Evolutionary conservation across 2,329 filamentous ascomycete genomes (phyloP), one percentile per base, ranked within the genome.

Genomic region (Penicillium sp.): DNA sequence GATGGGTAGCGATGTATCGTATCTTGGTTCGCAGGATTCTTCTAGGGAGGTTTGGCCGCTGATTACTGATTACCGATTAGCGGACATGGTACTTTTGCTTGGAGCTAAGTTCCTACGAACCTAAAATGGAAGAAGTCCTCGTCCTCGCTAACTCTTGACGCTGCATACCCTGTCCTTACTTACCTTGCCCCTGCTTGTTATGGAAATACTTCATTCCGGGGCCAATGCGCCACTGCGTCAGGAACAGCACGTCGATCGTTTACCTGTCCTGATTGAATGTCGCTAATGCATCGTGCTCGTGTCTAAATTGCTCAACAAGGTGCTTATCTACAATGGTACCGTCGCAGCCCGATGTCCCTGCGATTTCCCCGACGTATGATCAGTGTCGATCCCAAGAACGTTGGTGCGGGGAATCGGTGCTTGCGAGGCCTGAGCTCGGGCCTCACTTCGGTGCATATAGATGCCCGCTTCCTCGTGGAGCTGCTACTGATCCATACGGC

Each of bases 391-490:
- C 49, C n/a, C 40, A 31, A 40, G 36, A 9, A 36, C 51, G 33
- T 48, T 44, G 54, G 50, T 60, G 56, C 56, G 54, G 56, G 55
- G 58, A 50, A 60, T 49, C 16, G 5, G 31, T 35, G 5, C 31
- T n/a, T 16, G 6, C 46, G 30, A 39, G 36, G 22, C 18, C 22
- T 39, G 36, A 39, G 18, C 39, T 31, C 30, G 36, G 22, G n/a
- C 14, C 18, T 49, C 13, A 35, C 14, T 27, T 9, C 6, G 14
- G 14, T 35, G 31, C 31, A 35, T 35, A 35, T 35, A 35, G 31
- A 35, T 35, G 8, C n/a, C 31, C n/a, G 14, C 31, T 18, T 35
- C 14, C n/a, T 7, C 25, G 5, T 9, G 31, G 14, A 35, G 14
- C 7, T 8, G 20, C 20, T 22, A 36, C 9, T 36, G 35, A 38